phyloP scores from a whole-genome alignment of 202 grass and related monocot species.

The Cymbopogon flexuosus region DNA sequence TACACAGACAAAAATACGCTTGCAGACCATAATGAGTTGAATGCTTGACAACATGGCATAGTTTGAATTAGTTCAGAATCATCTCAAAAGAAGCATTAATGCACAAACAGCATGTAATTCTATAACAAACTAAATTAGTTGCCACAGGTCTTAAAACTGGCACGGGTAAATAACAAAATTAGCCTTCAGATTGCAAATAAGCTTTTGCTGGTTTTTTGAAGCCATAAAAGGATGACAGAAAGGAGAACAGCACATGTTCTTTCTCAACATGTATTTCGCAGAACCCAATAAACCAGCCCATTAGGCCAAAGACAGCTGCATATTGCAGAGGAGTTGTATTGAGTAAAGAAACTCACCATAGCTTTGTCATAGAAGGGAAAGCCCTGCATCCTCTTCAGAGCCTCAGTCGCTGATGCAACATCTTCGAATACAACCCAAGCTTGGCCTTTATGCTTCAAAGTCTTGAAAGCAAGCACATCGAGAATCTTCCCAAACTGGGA shows the following conservation, averaged over 20 bases:
- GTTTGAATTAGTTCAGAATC: background rate
- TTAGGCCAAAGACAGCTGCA: background rate
- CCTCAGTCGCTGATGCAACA: slow-evolving; percentile 79
- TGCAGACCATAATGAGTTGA: background rate
- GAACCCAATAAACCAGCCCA: background rate
- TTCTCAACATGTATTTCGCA: background rate
- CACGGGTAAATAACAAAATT: background rate
- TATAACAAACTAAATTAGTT: slow-evolving; percentile 20
- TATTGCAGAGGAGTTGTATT: background rate
- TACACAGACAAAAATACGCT: background rate
- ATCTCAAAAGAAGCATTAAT: background rate
- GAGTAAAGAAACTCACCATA: slow-evolving; percentile 52
- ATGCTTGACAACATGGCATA: background rate
- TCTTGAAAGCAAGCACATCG: slow-evolving; percentile 95
- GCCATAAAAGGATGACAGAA: background rate
- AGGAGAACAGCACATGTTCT: background rate
- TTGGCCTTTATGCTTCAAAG: slow-evolving; percentile 94
- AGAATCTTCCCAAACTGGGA: slow-evolving; percentile 97
- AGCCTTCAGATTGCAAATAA: background rate
- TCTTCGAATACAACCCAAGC: slow-evolving; percentile 94
- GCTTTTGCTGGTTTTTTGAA: background rate
- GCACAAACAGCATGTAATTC: background rate
- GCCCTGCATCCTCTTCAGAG: slow-evolving; percentile 87
- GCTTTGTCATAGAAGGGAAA: slow-evolving; percentile 93
- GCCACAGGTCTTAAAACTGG: background rate